Percentiles rank a stretch among this genome's conserved stretches.
Evolutionary conservation across 768 basidiomycete species (phyloP).

Genomic region (Leccinum variicolor): DNA sequence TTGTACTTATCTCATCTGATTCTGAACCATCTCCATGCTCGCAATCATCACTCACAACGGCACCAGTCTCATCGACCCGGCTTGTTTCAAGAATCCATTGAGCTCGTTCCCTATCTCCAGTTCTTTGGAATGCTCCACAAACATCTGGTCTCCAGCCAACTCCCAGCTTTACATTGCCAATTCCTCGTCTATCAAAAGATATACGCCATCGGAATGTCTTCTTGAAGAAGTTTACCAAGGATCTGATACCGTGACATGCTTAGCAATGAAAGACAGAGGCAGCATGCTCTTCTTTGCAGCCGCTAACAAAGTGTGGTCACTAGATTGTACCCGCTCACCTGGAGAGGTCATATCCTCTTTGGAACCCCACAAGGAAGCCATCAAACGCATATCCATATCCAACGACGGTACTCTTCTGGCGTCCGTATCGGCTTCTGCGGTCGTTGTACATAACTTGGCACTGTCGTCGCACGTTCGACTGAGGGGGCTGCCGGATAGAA

Average conservation of each 20-base stretch:
- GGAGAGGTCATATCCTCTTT: slow-evolving; percentile 46
- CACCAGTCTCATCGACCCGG: slow-evolving; percentile 47
- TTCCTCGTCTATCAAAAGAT: slow-evolving; percentile 46
- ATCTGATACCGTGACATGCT: slow-evolving; percentile 24
- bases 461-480: slow-evolving; percentile 52
- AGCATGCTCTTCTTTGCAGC: slow-evolving; percentile 46
- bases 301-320: slow-evolving; percentile 43
- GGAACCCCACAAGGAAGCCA: slow-evolving; percentile 45
- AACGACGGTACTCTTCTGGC: slow-evolving; percentile 57
- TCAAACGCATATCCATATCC: slow-evolving; percentile 57
- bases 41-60: slow-evolving; percentile 48
- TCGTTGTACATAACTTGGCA: slow-evolving; percentile 59
- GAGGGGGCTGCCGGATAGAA: slow-evolving; percentile 45
- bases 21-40: slow-evolving; percentile 42
- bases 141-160: slow-evolving; percentile 57
- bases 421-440: slow-evolving; percentile 47
- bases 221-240: slow-evolving; percentile 42
- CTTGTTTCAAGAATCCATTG: slow-evolving; percentile 43
- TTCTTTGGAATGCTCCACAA: slow-evolving; percentile 24
- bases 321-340: slow-evolving; percentile 43
- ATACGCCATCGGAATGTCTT: slow-evolving; percentile 44
- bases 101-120: slow-evolving; percentile 38
- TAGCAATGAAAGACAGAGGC: slow-evolving; percentile 34
- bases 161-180: slow-evolving; percentile 52
- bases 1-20: slow-evolving; percentile 7